These are phyloP conservation scores for Diplodia seriata DNA, from an alignment of 2,329 filamentous ascomycete genomes.

Conservation along the genomic window DNA sequence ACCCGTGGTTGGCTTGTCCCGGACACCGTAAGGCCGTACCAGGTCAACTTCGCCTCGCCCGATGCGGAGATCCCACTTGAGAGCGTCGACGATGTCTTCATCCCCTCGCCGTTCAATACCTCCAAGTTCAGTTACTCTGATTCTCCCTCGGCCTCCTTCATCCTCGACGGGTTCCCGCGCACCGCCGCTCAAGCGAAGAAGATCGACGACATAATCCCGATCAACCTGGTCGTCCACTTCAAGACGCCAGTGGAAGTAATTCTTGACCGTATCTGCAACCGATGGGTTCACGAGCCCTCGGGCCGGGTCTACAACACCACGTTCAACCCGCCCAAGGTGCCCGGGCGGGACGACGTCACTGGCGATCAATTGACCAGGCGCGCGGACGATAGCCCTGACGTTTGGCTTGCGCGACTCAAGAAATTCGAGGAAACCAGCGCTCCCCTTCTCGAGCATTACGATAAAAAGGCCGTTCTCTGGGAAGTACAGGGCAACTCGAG, in stretches of 20 bases:
- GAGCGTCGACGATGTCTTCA: slow-evolving; percentile 52
- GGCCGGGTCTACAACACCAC: slow-evolving; percentile 94
- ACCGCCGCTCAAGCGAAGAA: slow-evolving; percentile 80
- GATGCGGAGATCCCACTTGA: slow-evolving; percentile 36
- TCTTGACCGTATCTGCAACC: slow-evolving; percentile 84
- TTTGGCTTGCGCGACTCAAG: slow-evolving; percentile 79
- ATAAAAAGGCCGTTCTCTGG: slow-evolving; percentile 80
- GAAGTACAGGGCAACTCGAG: slow-evolving; percentile 88
- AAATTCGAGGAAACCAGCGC: slow-evolving; percentile 89
- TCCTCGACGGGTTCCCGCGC: slow-evolving; percentile 94
- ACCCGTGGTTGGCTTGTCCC: slow-evolving; percentile 80
- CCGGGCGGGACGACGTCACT: slow-evolving; percentile 86
- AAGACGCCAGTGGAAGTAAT: slow-evolving; percentile 87
- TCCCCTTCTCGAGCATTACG: slow-evolving; percentile 88
- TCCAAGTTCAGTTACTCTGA: slow-evolving; percentile 61
- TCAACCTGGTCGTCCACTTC: slow-evolving; percentile 90
- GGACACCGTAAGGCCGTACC: slow-evolving; percentile 55
- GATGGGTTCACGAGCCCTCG: slow-evolving; percentile 92
- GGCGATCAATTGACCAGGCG: slow-evolving; percentile 84
- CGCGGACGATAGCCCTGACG: slow-evolving; percentile 83
- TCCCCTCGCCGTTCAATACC: slow-evolving; percentile 48
- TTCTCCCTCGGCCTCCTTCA: slow-evolving; percentile 82
- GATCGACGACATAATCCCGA: slow-evolving; percentile 83
- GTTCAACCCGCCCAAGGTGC: slow-evolving; percentile 83
- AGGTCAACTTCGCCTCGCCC: slow-evolving; percentile 50